phyloP scores from a whole-genome alignment of 306 rosid species.

The Hippophae gyantsensis region DNA sequence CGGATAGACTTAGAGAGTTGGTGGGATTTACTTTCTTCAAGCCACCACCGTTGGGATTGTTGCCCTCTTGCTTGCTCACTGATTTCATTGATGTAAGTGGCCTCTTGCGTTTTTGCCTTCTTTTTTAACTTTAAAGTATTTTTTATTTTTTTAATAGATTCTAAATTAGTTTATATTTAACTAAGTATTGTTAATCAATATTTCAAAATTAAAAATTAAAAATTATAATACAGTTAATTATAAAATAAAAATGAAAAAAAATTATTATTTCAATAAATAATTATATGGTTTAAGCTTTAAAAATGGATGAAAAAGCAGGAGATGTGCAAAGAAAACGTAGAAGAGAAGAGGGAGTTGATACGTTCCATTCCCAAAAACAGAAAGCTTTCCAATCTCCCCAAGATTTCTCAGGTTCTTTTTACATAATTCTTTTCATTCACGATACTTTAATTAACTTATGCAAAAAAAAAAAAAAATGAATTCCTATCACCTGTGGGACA shows the following conservation, averaged over 20 bases:
- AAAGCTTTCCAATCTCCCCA: slow-evolving; percentile 49
- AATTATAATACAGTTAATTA: no score
- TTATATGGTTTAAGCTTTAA: neutral
- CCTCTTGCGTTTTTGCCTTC: no score
- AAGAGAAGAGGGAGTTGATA: slow-evolving; percentile 65
- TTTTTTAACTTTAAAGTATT: no score
- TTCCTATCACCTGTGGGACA: slow-evolving; percentile 20
- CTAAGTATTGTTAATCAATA: no score
- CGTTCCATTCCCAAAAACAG: slow-evolving; percentile 48
- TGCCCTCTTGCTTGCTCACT: slow-evolving; percentile 61
- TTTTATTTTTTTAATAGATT: no score
- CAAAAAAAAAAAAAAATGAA: no score
- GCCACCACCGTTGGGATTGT: slow-evolving; percentile 25
- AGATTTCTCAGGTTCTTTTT: slow-evolving; percentile 54
- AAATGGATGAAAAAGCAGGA: slow-evolving; percentile 31
- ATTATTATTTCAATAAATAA: no score
- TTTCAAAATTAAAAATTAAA: no score
- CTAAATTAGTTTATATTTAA: no score
- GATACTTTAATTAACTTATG: neutral
- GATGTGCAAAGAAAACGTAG: slow-evolving; percentile 52
- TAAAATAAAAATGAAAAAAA: no score
- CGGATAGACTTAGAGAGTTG: slow-evolving; percentile 41
- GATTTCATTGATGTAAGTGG: slow-evolving; percentile 62
- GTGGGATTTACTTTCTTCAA: slow-evolving; percentile 34
- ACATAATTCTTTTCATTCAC: neutral